Evolutionary conservation across 73 alveolate species (phyloP).

Genomic region (Paramecium sonneborni): DNA sequence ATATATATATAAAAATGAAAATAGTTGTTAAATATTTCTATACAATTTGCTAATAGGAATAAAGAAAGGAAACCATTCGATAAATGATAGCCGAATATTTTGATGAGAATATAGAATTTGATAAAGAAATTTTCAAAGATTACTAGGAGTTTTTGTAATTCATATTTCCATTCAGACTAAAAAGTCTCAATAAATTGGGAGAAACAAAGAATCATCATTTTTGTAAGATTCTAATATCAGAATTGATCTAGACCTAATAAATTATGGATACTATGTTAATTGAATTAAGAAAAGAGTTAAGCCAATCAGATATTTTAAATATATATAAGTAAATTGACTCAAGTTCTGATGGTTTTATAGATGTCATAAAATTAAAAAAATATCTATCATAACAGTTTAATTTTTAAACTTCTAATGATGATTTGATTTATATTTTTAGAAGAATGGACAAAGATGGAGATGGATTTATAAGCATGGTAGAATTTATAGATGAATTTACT

Average conservation of each 20-base stretch:
- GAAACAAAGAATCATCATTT: neutral
- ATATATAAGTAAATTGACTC: slow-evolving; percentile 10
- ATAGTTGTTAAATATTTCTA: slow-evolving; percentile 46
- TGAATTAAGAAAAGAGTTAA: neutral
- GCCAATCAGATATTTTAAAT: neutral
- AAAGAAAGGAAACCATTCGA: neutral
- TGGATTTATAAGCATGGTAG: slow-evolving; percentile 48
- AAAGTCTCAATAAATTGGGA: slow-evolving; percentile 2
- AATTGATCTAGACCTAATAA: neutral
- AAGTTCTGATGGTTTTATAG: neutral
- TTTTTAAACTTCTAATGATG: neutral
- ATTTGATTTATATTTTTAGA: neutral
- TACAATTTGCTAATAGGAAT: neutral
- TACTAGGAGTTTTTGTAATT: neutral
- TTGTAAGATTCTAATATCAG: neutral
- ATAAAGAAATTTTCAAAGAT: neutral
- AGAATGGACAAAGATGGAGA: slow-evolving; percentile 49
- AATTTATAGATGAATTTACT: neutral
- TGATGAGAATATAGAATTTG: slow-evolving; percentile 23
- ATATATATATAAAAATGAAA: neutral
- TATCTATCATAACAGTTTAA: neutral
- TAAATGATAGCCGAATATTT: slow-evolving; percentile 49
- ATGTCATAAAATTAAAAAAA: neutral
- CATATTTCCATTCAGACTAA: neutral
- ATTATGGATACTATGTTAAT: neutral